A percentile compares a stretch with the other conserved stretches of the same genome.
Evolutionary conservation across 441 rosid species (phyloP).

Genomic region (Breynia disticha): DNA sequence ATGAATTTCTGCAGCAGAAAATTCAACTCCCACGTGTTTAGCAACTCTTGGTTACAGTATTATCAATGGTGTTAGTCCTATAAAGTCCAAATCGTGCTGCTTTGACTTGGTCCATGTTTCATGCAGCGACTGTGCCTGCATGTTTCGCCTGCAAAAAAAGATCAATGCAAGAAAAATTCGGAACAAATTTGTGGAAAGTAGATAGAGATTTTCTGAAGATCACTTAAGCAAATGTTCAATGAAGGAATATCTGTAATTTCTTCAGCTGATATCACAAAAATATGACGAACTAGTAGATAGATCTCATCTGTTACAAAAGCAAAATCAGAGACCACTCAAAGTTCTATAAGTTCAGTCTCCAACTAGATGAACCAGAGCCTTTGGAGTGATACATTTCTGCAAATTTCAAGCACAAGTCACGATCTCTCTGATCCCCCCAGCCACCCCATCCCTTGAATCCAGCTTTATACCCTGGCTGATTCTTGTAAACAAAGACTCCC

Average conservation of each 20-base stretch:
- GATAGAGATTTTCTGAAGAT: background rate
- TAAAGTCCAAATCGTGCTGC: no score
- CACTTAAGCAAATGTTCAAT: background rate
- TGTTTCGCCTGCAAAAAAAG: no score
- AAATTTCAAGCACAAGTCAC: conserved; percentile 58
- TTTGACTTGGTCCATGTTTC: no score
- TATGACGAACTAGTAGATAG: conserved; percentile 1
- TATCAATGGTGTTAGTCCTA: no score
- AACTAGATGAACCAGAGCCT: conserved; percentile 13
- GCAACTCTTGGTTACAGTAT: no score
- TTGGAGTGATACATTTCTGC: conserved; percentile 49
- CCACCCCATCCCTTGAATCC: conserved; percentile 99
- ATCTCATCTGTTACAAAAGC: conserved; percentile 14
- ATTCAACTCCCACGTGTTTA: background rate
- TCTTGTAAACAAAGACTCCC: conserved; percentile 40
- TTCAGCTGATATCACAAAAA: conserved; percentile 8
- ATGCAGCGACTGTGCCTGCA: no score
- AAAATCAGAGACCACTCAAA: conserved; percentile 5
- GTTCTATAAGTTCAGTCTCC: conserved; percentile 16
- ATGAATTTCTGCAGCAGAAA: background rate
- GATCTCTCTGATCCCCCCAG: conserved; percentile 90
- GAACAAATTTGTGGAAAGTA: background rate
- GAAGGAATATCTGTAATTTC: background rate
- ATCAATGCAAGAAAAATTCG: no score
- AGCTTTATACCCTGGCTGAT: conserved; percentile 87